These are phyloP conservation scores for Singerocomus inundabilis DNA, from an alignment of 1,284 basidiomycete genomes.

Conservation along the genomic window DNA sequence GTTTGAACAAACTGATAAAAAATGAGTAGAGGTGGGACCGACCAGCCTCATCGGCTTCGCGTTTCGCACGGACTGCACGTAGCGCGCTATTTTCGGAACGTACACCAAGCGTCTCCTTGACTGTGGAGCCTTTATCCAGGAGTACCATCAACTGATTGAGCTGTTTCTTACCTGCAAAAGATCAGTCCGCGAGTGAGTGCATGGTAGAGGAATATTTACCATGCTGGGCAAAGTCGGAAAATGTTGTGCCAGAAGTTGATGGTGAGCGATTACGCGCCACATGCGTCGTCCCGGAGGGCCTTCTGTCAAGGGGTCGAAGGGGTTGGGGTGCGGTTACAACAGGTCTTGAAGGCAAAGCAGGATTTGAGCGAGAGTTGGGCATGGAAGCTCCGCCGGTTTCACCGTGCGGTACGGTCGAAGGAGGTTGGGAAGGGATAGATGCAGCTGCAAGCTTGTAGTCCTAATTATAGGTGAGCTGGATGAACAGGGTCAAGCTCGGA, in stretches of 20 bases:
- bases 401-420: slow-evolving; percentile 14
- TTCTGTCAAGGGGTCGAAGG: slow-evolving; percentile 65
- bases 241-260: slow-evolving; percentile 62
- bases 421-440: slow-evolving; percentile 32
- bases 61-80: slow-evolving; percentile 75
- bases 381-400: slow-evolving; percentile 26
- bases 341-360: slow-evolving; percentile 36
- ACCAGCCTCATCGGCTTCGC: slow-evolving; percentile 92
- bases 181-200: slow-evolving; percentile 7
- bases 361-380: slow-evolving; percentile 36
- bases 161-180: slow-evolving; percentile 64
- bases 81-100: slow-evolving; percentile 64
- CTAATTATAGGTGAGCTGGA: slow-evolving; percentile 35
- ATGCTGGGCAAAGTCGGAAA: slow-evolving; percentile 77
- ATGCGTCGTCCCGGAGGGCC: slow-evolving; percentile 61
- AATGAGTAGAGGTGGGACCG: slow-evolving; percentile 23
- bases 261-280: slow-evolving; percentile 65
- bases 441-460: slow-evolving; percentile 58
- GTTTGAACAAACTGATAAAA: neutral
- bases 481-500: neutral
- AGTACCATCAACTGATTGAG: slow-evolving; percentile 76
- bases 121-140: slow-evolving; percentile 65
- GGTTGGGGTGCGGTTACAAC: slow-evolving; percentile 67
- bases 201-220: slow-evolving; percentile 38
- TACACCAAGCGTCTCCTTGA: slow-evolving; percentile 55